phyloP scores from a whole-genome alignment of 371 early-diverging fungal genomes.

The Encephalitozoon romaleae region DNA sequence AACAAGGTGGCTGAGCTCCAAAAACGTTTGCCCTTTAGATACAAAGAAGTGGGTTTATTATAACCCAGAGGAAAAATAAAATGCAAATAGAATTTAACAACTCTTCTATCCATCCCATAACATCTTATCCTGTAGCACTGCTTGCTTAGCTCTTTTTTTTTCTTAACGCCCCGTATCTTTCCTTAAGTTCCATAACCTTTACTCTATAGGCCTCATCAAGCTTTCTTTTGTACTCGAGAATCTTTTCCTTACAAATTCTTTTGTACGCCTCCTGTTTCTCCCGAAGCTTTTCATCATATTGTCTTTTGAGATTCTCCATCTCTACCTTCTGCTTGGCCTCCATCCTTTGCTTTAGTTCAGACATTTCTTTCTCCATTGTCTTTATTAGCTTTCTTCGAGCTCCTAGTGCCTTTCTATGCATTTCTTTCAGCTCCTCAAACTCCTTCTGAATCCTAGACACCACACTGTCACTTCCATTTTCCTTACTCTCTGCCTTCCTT shows the following conservation, averaged over 20 bases:
- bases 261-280: constrained; percentile 26
- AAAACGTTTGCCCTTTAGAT: constrained; percentile 94
- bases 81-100: constrained; percentile 8
- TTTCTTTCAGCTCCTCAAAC: constrained; percentile 44
- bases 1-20: constrained; percentile 89
- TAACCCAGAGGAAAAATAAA: constrained; percentile 61
- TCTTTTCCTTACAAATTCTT: constrained; percentile 15
- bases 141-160: neutral
- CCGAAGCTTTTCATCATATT: constrained; percentile 17
- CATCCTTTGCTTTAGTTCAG: constrained; percentile 24
- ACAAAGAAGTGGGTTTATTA: constrained; percentile 96
- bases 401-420: constrained; percentile 34
- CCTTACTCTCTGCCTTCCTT: neutral
- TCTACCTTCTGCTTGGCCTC: constrained; percentile 10
- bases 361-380: constrained; percentile 37
- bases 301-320: constrained; percentile 4
- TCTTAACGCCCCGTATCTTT: neutral
- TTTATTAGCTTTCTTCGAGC: constrained; percentile 37
- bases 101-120: constrained; percentile 20
- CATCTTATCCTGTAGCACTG: neutral
- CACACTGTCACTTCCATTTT: constrained; percentile 15
- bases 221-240: constrained; percentile 35
- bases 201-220: neutral
- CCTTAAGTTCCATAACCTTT: neutral
- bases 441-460: constrained; percentile 40